Percentiles rank a stretch among this genome's conserved stretches.
phyloP scores from a whole-genome alignment of 139 green algal species.

The Trebouxia sp. region DNA sequence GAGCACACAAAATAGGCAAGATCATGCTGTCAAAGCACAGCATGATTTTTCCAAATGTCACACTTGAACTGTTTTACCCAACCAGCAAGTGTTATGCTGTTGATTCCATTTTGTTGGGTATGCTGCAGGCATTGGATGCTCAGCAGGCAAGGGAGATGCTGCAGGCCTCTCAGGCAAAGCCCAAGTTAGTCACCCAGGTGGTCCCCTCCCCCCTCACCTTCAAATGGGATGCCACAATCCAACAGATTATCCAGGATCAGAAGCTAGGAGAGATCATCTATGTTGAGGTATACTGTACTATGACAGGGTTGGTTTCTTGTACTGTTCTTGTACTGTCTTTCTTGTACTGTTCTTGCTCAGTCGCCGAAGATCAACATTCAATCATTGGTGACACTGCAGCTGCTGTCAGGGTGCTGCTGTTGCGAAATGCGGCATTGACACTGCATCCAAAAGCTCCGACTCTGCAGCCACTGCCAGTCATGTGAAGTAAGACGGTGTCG shows the following conservation, averaged over 20 bases:
- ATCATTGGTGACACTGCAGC: no score
- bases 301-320: no score
- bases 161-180: constrained; percentile 3
- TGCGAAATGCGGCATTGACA: no score
- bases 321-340: no score
- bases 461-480: no score
- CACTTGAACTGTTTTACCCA: not conserved
- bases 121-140: constrained; percentile 41
- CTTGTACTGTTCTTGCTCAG: no score
- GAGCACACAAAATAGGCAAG: no score
- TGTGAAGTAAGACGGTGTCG: no score
- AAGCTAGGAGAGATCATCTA: constrained; percentile 28
- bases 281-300: constrained; percentile 24
- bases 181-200: constrained; percentile 35
- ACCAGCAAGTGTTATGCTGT: not conserved
- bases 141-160: constrained; percentile 37
- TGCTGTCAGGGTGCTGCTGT: no score
- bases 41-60: not conserved
- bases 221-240: constrained; percentile 37
- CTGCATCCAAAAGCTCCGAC: no score
- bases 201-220: constrained; percentile 45
- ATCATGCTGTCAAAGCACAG: not conserved
- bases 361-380: no score
- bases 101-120: no score
- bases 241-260: constrained; percentile 16